Evolutionary conservation across 345 rosid genomes (phyloP), one percentile per base, ranked within the genome.

Genomic region (Pseudoturritis turrita): DNA sequence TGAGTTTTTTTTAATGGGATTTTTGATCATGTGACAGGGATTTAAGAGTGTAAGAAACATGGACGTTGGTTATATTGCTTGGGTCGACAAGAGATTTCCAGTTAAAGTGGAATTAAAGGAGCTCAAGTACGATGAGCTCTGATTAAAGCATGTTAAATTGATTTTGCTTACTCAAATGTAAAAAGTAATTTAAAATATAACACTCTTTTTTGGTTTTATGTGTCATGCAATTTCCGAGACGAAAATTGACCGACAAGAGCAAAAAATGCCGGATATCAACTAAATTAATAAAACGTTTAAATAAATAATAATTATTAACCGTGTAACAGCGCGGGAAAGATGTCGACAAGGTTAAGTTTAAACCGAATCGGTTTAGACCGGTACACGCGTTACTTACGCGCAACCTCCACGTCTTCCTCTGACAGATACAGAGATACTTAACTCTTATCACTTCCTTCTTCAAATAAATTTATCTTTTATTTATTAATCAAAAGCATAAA

Each of bases 31-130:
- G 57, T 54, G 26, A 62, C 63, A 93, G 94, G 98, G 96, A 4
- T 88, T 81, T 81, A 87, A 83, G 79, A 76, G 68, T 73, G 88
- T 84, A 47, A 78, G 65, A 73, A 82, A 93, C 79, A 85, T 93
- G 94, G 89, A 86, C 61, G 98, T 94, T 74, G 94, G 98, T 23
- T 75, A 88, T 44, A 82, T 85, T 6, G 87, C 86, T 14, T 93
- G 98, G 97, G 55, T 74, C 60, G 65, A 72, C 50, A 79, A 78
- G 44, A 82, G 79, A 31, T 70, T 83, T n/a, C 83, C 83, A 0
- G 61, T 82, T 49, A 79, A 81, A 71, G 68, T 53, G 60, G 83
- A 37, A 46, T n/a, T n/a, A n/a, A n/a, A n/a, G 36, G 25, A 51
- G 33, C 63, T 62, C 22, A 54, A 53, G 19, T 13, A 47, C 44